Evolutionary conservation across 177 flowering plant genomes (phyloP).

Genomic region (Vitis hybrid): DNA sequence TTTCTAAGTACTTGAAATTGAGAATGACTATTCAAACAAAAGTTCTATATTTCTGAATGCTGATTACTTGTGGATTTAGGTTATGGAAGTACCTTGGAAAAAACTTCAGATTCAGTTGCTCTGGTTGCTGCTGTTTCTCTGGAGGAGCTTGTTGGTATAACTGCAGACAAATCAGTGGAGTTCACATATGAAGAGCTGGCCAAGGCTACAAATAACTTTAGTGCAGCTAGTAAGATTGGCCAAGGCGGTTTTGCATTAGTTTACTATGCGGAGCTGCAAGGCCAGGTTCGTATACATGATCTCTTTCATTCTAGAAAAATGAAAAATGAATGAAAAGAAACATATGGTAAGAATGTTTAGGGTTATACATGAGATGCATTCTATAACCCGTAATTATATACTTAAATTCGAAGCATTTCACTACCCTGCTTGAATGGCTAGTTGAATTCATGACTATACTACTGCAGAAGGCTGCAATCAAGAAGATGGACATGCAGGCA

Average conservation of each 20-base stretch:
- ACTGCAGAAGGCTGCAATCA: slow-evolving; percentile 64
- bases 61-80: slow-evolving; percentile 12
- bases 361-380: too few species aligned
- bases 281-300: slow-evolving; percentile 38
- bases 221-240: slow-evolving; percentile 45
- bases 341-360: too few species aligned
- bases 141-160: slow-evolving; percentile 23
- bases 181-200: slow-evolving; percentile 59
- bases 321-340: too few species aligned
- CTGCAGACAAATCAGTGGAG: slow-evolving; percentile 52
- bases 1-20: too few species aligned
- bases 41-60: background rate
- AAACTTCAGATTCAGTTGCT: slow-evolving; percentile 20
- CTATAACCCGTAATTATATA: too few species aligned
- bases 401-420: too few species aligned
- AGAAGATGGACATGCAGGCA: slow-evolving; percentile 29
- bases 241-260: slow-evolving; percentile 60
- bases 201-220: slow-evolving; percentile 45
- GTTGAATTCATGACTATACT: background rate
- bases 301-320: too few species aligned
- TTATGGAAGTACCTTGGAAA: slow-evolving; percentile 12
- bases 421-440: too few species aligned
- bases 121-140: background rate
- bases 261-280: slow-evolving; percentile 56
- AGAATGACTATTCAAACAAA: too few species aligned